phyloP scores from a whole-genome alignment of 306 rosid genomes.

The Castanospermum australe region DNA sequence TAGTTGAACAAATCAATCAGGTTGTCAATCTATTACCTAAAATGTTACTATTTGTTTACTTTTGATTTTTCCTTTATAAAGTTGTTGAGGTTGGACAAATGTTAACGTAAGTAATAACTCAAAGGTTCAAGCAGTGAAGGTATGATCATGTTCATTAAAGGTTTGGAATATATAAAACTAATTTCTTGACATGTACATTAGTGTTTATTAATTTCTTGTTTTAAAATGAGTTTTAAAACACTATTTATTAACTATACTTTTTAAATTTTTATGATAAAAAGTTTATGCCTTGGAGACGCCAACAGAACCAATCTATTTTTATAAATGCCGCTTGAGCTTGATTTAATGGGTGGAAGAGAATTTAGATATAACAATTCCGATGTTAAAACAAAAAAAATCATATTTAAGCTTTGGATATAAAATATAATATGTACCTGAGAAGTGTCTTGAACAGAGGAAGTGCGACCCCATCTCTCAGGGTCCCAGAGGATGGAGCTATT shows the following conservation, averaged over 20 bases:
- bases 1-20: constrained; percentile 38
- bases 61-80: neutral
- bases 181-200: neutral
- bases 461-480: constrained; percentile 98
- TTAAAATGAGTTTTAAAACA: neutral
- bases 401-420: too few relatives aligned
- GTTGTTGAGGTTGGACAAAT: constrained; percentile 56
- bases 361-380: neutral
- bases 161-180: neutral
- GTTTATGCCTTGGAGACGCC: neutral
- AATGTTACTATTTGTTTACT: neutral
- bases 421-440: constrained; percentile 65
- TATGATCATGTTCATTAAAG: neutral
- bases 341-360: too few relatives aligned
- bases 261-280: neutral
- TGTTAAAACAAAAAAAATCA: neutral
- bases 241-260: neutral
- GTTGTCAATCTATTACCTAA: constrained; percentile 41
- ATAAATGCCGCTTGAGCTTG: neutral
- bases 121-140: neutral
- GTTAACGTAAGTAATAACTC: constrained; percentile 18
- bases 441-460: constrained; percentile 77
- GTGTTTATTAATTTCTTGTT: neutral
- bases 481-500: constrained; percentile 95
- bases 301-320: neutral